phyloP scores from a whole-genome alignment of 2,329 filamentous ascomycete species.

The Trichophyton mentagrophytes region DNA sequence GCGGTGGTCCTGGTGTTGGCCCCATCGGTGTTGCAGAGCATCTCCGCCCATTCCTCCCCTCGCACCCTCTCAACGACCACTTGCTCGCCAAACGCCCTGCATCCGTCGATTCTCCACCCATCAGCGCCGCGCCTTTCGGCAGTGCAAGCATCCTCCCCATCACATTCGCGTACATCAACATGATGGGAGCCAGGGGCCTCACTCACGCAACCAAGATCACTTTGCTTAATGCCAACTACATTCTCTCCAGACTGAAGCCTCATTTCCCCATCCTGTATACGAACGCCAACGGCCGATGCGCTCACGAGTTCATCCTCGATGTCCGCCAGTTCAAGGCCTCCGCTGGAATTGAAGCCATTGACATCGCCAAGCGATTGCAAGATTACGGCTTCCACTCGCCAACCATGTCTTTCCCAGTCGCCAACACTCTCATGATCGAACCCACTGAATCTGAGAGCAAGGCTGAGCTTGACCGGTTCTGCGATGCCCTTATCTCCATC shows the following conservation, averaged over 20 bases:
- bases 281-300: conserved; percentile 74
- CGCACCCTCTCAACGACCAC: conserved; percentile 48
- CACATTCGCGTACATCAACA: conserved; percentile 86
- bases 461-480: conserved; percentile 85
- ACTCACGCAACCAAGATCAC: conserved; percentile 84
- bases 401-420: conserved; percentile 92
- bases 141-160: conserved; percentile 88
- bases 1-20: conserved; percentile 83
- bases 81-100: conserved; percentile 28
- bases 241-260: conserved; percentile 70
- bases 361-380: conserved; percentile 90
- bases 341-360: conserved; percentile 76
- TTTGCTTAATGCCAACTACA: conserved; percentile 94
- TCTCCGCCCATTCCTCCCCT: conserved; percentile 62
- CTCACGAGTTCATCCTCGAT: conserved; percentile 95
- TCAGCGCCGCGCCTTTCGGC: conserved; percentile 73
- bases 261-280: conserved; percentile 92
- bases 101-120: conserved; percentile 42
- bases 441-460: conserved; percentile 90
- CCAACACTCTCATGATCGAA: conserved; percentile 96
- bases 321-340: conserved; percentile 71
- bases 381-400: conserved; percentile 97
- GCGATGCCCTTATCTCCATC: conserved; percentile 78
- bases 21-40: conserved; percentile 85
- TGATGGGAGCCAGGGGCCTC: conserved; percentile 76